Percentiles rank a stretch among this genome's conserved stretches.
Evolutionary conservation across 2,329 filamentous ascomycete genomes (phyloP).

Genomic region (Nemania diffusa): DNA sequence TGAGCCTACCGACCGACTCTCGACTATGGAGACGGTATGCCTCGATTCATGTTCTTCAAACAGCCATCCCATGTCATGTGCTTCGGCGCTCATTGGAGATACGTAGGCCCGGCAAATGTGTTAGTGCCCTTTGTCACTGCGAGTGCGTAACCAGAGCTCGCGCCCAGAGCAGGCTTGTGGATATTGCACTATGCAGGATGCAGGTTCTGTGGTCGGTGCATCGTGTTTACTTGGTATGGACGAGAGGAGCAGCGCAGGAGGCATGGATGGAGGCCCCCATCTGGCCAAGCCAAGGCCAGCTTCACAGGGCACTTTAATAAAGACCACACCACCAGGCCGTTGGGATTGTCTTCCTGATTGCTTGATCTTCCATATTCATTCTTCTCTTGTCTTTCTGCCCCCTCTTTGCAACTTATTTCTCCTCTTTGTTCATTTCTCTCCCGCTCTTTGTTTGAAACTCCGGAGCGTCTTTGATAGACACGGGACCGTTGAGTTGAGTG

Average conservation of each 20-base stretch:
- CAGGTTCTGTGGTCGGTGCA: neutral
- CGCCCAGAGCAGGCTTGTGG: no score
- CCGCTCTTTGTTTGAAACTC: conserved; percentile 33
- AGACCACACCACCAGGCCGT: conserved; percentile 23
- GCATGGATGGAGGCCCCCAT: neutral
- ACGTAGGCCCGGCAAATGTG: conserved; percentile 1
- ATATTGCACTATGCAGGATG: neutral
- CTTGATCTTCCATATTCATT: conserved; percentile 32
- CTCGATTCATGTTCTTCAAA: conserved; percentile 28
- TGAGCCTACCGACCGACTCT: conserved; percentile 23
- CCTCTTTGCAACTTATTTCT: conserved; percentile 8
- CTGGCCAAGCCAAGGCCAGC: neutral
- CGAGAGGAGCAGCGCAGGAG: neutral
- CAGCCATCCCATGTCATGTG: conserved; percentile 6
- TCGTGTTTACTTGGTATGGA: neutral
- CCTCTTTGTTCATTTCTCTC: conserved; percentile 32
- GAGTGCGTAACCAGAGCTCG: neutral
- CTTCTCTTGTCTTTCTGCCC: conserved; percentile 22
- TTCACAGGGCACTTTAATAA: conserved; percentile 29
- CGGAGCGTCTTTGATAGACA: conserved; percentile 36
- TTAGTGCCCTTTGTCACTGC: no score
- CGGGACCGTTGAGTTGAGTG: conserved; percentile 19
- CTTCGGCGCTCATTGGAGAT: neutral
- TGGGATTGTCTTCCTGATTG: conserved; percentile 9
- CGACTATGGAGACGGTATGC: conserved; percentile 16